Evolutionary conservation across 768 basidiomycete species (phyloP).

Genomic region (Gloeophyllum trabeum): DNA sequence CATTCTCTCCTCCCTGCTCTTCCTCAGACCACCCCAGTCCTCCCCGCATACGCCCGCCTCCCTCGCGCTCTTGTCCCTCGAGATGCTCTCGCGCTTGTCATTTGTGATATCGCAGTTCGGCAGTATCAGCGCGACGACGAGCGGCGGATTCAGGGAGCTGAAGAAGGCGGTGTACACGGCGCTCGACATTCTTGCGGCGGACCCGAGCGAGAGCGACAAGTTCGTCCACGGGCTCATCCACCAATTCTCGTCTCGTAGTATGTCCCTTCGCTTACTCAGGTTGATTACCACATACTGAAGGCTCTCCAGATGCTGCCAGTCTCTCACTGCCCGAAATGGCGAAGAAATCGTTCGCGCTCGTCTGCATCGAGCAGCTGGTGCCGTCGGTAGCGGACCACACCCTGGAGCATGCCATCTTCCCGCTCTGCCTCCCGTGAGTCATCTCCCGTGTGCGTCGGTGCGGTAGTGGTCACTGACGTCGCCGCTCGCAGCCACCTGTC

Average conservation of each 20-base stretch:
- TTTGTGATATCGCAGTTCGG: conserved; percentile 78
- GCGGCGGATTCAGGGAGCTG: conserved; percentile 56
- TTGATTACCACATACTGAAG: too few species aligned
- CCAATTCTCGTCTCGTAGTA: not conserved
- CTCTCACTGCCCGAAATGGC: conserved; percentile 10
- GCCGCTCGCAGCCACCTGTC: conserved; percentile 39
- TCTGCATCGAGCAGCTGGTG: conserved; percentile 70
- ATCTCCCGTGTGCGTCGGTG: conserved; percentile 3
- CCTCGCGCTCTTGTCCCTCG: conserved; percentile 45
- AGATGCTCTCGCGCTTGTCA: conserved; percentile 53
- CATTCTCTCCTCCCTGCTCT: conserved; percentile 31
- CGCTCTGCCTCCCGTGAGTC: conserved; percentile 55
- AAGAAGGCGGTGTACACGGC: conserved; percentile 69
- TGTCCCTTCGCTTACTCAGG: not conserved
- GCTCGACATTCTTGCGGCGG: conserved; percentile 54
- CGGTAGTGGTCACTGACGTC: not conserved
- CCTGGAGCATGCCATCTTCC: conserved; percentile 45
- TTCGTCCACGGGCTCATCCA: conserved; percentile 19
- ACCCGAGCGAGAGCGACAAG: conserved; percentile 22
- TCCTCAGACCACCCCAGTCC: not conserved
- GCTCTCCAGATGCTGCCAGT: not conserved
- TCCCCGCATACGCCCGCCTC: conserved; percentile 24
- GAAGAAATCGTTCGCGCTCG: conserved; percentile 52
- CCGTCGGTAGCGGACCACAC: conserved; percentile 41
- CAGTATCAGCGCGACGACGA: conserved; percentile 43